These are phyloP conservation scores for Cercophora scortea DNA, from an alignment of 495 filamentous ascomycete species.

Conservation along the genomic window DNA sequence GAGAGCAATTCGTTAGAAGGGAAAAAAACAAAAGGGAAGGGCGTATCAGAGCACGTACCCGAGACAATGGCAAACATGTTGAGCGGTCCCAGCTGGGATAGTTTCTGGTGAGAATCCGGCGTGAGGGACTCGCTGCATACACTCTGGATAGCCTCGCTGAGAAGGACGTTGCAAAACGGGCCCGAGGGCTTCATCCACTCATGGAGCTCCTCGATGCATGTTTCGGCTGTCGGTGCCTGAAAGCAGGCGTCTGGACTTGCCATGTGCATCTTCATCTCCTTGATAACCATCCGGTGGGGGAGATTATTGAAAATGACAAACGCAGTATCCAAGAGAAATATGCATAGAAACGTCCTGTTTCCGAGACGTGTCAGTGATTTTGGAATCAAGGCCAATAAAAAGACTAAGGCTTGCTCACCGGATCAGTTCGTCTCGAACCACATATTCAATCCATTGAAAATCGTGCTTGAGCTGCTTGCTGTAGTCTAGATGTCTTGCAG, in stretches of 20 bases:
- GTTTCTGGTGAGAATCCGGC: slow-evolving; percentile 3
- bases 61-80: slow-evolving; percentile 24
- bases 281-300: slow-evolving; percentile 26
- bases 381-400: neutral
- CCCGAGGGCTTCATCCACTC: slow-evolving; percentile 14
- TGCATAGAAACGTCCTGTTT: slow-evolving; percentile 15
- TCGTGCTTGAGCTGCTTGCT: slow-evolving; percentile 12
- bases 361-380: neutral
- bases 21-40: neutral
- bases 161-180: slow-evolving; percentile 14
- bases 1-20: neutral
- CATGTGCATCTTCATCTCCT: slow-evolving; percentile 27
- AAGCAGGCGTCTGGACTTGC: slow-evolving; percentile 23
- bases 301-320: slow-evolving; percentile 29
- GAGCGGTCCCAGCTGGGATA: slow-evolving; percentile 19
- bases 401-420: slow-evolving; percentile 6
- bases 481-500: slow-evolving; percentile 19
- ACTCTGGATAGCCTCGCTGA: slow-evolving; percentile 20
- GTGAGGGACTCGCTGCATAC: slow-evolving; percentile 10
- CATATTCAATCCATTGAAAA: slow-evolving; percentile 19
- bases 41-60: slow-evolving; percentile 8
- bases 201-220: slow-evolving; percentile 17
- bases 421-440: slow-evolving; percentile 20
- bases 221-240: slow-evolving; percentile 15
- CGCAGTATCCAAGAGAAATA: slow-evolving; percentile 22